phyloP scores from a whole-genome alignment of 768 basidiomycete genomes.

The Trametes cinnabarina region DNA sequence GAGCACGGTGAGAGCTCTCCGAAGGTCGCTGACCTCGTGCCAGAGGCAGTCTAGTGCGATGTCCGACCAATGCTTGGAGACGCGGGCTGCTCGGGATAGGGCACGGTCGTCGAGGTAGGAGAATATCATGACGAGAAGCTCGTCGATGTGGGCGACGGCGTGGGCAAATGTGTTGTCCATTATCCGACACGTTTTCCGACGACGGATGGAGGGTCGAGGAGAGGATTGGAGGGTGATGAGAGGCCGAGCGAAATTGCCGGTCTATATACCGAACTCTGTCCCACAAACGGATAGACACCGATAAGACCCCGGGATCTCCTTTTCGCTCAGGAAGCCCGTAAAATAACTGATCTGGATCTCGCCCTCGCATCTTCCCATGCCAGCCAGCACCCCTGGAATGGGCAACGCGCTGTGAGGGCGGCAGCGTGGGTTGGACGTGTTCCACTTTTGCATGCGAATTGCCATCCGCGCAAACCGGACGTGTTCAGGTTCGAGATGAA shows the following conservation, averaged over 20 bases:
- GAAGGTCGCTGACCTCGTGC: constrained; percentile 49
- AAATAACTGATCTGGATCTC: constrained; percentile 7
- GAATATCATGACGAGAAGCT: constrained; percentile 26
- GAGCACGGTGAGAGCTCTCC: constrained; percentile 48
- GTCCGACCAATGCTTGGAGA: constrained; percentile 59
- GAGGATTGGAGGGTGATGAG: neutral
- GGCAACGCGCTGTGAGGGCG: neutral
- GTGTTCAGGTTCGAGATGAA: neutral
- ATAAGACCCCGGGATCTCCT: constrained; percentile 21
- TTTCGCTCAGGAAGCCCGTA: constrained; percentile 7
- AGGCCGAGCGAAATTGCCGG: constrained; percentile 17
- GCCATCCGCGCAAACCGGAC: neutral
- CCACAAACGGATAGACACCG: constrained; percentile 17
- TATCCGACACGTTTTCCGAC: neutral
- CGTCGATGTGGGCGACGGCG: constrained; percentile 19
- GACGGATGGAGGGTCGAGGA: neutral
- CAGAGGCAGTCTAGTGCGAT: constrained; percentile 58
- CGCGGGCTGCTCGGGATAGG: constrained; percentile 37
- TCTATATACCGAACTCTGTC: constrained; percentile 19
- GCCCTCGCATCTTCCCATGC: constrained; percentile 11
- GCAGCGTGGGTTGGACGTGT: neutral
- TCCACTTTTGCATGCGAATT: neutral
- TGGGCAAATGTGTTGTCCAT: constrained; percentile 6
- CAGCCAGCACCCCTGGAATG: neutral
- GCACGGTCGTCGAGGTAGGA: constrained; percentile 24